These are phyloP conservation scores for Paecilomyces niveus DNA, from an alignment of 2,329 filamentous ascomycete species.

Conservation along the genomic window DNA sequence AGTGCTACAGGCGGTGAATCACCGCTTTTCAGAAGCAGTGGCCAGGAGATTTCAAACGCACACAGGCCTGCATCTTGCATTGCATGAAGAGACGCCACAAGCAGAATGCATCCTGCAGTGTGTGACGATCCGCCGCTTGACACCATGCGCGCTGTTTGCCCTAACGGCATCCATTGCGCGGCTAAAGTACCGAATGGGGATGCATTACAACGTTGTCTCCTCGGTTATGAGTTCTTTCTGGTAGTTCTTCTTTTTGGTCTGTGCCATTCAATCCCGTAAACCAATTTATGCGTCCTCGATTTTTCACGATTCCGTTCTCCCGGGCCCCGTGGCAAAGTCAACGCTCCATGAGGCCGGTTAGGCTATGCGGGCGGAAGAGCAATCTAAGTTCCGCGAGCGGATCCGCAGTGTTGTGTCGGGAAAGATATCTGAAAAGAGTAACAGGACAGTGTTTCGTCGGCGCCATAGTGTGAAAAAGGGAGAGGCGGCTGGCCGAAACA, in stretches of 20 bases:
- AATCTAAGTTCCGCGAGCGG: not conserved
- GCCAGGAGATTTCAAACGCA: not conserved
- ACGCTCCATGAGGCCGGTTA: not conserved
- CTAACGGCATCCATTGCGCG: conserved; percentile 10
- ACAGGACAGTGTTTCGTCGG: not conserved
- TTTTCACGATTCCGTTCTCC: not conserved
- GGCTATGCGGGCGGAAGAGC: not conserved
- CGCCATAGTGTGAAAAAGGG: not conserved
- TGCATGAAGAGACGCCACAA: conserved; percentile 9
- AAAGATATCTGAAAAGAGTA: not conserved
- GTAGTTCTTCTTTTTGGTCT: not conserved
- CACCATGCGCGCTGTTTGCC: conserved; percentile 8
- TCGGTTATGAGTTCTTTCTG: not conserved
- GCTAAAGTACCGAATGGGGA: not conserved
- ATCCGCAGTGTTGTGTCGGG: not conserved
- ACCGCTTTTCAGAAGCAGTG: conserved; percentile 9
- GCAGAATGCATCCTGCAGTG: conserved; percentile 3
- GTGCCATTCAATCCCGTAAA: not conserved
- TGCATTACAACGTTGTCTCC: not conserved
- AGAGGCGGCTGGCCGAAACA: not conserved
- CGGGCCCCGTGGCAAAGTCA: not conserved
- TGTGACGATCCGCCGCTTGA: conserved; percentile 6
- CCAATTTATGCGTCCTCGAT: not conserved
- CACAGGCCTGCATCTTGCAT: conserved; percentile 2
- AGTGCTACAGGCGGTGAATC: conserved; percentile 11